phyloP scores from a whole-genome alignment of 768 basidiomycete species.

The Pleurotus tuoliensis region DNA sequence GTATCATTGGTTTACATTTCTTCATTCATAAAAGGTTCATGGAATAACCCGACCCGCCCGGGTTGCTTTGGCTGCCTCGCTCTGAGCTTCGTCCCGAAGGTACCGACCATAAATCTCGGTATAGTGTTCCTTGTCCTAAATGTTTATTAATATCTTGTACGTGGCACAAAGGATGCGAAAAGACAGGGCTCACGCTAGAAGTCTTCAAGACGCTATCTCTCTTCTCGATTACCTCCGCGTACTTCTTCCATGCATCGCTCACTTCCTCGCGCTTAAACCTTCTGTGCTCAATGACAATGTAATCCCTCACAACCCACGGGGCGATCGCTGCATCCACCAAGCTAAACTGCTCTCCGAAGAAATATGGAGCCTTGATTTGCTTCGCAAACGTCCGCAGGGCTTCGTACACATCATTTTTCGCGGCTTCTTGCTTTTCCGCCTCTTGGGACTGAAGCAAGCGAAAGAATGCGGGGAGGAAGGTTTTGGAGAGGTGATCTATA shows the following conservation, averaged over 20 bases:
- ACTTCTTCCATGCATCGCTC: conserved; percentile 40
- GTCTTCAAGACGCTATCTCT: conserved; percentile 47
- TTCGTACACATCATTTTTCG: conserved; percentile 24
- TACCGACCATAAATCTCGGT: conserved; percentile 50
- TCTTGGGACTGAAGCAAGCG: conserved; percentile 43
- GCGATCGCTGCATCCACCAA: conserved; percentile 52
- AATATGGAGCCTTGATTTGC: conserved; percentile 46
- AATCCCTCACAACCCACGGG: conserved; percentile 50
- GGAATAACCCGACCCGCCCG: not conserved
- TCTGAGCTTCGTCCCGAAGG: conserved; percentile 52
- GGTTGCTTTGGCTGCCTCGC: conserved; percentile 23
- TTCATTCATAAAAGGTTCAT: not conserved
- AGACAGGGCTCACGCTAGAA: conserved; percentile 25
- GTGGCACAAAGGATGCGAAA: no score
- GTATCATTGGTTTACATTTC: not conserved
- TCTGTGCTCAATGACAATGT: conserved; percentile 44
- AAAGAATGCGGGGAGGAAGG: conserved; percentile 47
- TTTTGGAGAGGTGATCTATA: conserved; percentile 53
- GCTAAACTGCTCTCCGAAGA: conserved; percentile 49
- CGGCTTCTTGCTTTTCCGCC: conserved; percentile 20
- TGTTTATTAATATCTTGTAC: not conserved
- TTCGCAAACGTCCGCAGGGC: conserved; percentile 27
- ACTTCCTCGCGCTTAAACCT: conserved; percentile 41
- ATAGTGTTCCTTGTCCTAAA: conserved; percentile 38
- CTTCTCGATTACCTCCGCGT: conserved; percentile 35